Base-by-base conservation (phyloP, 2,329 filamentous ascomycete genomes). In the Calycina herbarum region DNA sequence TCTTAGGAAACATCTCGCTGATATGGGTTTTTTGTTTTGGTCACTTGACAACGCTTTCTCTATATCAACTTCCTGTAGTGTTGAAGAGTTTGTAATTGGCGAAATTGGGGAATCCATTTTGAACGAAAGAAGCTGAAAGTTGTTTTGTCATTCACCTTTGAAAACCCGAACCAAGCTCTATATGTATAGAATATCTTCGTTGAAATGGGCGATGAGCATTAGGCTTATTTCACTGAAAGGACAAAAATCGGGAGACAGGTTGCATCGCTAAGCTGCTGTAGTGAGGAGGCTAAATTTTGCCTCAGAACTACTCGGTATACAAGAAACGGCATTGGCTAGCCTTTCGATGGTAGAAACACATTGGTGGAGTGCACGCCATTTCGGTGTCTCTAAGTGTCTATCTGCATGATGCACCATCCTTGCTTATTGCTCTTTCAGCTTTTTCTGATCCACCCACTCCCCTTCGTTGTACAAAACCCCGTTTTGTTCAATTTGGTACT, bases 401-500 rank as follows among this genome's bases (percentile, higher is more conserved):
- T 5, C 8, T 20, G 31, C 29, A 40, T 57, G n/a, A 27, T 29
- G 10, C 15, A 29, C 29, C 33, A 20, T 20, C 1, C 20, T 42
- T 15, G n/a, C 61, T 20, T 38, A 20, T 13, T 1, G 40, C 13
- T 57, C 20, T 7, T 11, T 51, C 17, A 64, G 29, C 27, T 56
- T 33, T n/a, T 51, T 7, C 31, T 64, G 56, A 27, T 33, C 38
- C 24, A 68, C 42, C 67, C 63, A 67, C 51, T 63, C 61, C 6
- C 67, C 65, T 24, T 48, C 48, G 15, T 67, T 61, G 62, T 68
- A 65, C 17, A 62, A 8, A 13, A 2, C 29, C 2, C 65, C 65
- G 13, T 64, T 17, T 57, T 59, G n/a, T 13, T 67, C 61, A 15
- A 68, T 33, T 33, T 65, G 63, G 56, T 68, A 67, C 11, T 62